Evolutionary conservation across 1,284 basidiomycete genomes (phyloP).

Genomic region (Trichosporon ovoides): DNA sequence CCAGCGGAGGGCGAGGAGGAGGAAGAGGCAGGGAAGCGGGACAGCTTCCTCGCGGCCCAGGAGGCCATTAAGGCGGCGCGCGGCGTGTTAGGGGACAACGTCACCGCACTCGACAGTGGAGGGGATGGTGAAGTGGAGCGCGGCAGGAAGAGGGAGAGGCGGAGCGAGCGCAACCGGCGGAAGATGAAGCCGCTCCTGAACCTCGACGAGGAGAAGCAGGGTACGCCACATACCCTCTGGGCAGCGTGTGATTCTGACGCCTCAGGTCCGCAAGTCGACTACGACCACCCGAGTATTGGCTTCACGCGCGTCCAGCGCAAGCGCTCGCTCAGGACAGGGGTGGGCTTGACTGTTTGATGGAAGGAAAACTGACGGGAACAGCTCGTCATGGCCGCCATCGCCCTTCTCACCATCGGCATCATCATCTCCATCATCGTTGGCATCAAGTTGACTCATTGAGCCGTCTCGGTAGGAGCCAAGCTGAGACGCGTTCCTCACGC

Average conservation of each 20-base stretch:
- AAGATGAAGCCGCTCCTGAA: neutral
- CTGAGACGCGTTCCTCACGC: too few relatives aligned
- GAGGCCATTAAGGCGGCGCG: neutral
- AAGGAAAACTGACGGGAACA: neutral
- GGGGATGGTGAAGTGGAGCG: neutral
- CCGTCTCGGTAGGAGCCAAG: too few relatives aligned
- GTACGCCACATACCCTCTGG: neutral
- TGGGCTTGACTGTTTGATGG: too few relatives aligned
- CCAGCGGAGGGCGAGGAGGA: neutral
- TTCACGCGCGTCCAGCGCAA: neutral
- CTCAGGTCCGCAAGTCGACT: neutral
- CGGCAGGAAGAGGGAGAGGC: neutral
- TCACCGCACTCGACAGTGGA: neutral
- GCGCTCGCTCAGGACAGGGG: neutral
- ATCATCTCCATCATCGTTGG: constrained; percentile 20
- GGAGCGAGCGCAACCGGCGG: neutral
- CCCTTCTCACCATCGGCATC: constrained; percentile 20
- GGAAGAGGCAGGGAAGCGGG: neutral
- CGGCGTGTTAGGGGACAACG: constrained; percentile 4
- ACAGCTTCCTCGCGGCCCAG: neutral
- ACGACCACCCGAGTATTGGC: neutral
- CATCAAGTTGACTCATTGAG: neutral
- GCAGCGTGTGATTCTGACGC: neutral
- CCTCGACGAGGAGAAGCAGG: constrained; percentile 4
- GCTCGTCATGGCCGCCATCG: constrained; percentile 25